Percentiles rank a stretch among this genome's conserved stretches.
Conservation (phyloP, 1,284 basidiomycete species). For the Lentinula novae-zelandiae region DNA sequence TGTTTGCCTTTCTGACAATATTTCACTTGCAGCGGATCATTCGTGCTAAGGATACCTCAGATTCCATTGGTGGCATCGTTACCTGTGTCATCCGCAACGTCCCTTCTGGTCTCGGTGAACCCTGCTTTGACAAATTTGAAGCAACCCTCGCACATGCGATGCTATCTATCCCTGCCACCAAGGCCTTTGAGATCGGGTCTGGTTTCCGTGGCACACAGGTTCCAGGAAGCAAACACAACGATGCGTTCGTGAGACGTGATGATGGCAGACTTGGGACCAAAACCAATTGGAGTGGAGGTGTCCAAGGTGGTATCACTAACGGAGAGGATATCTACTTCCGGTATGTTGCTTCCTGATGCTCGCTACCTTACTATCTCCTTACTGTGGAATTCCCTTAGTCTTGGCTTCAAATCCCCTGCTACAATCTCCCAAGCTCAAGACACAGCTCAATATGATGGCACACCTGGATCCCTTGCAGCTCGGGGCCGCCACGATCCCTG, state of each 20-base stretch:
- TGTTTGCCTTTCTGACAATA: constrained; percentile 7
- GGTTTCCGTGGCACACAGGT: constrained; percentile 97
- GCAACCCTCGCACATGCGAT: constrained; percentile 96
- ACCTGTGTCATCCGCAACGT: constrained; percentile 94
- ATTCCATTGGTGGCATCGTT: constrained; percentile 97
- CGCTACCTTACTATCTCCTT: background rate
- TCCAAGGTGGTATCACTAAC: constrained; percentile 98
- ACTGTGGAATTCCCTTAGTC: constrained; percentile 36
- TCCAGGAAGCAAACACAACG: constrained; percentile 92
- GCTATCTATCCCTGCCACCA: constrained; percentile 98
- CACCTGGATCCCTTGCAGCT: constrained; percentile 82
- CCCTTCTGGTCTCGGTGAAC: constrained; percentile 92
- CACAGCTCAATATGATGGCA: constrained; percentile 93
- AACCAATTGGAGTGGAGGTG: constrained; percentile 96
- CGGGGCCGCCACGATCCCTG: constrained; percentile 97
- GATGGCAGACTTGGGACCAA: constrained; percentile 79
- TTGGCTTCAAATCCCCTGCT: constrained; percentile 98
- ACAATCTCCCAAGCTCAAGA: constrained; percentile 93
- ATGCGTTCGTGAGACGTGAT: constrained; percentile 72
- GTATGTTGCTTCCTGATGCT: constrained; percentile 32
- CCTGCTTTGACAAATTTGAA: constrained; percentile 98
- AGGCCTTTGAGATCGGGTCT: constrained; percentile 97
- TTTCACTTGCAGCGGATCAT: constrained; percentile 72
- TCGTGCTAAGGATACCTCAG: constrained; percentile 85
- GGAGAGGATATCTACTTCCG: constrained; percentile 98